A percentile compares a stretch with the other conserved stretches of the same genome.
These are phyloP conservation scores for Ormosia semicastrata DNA, from an alignment of 306 rosid species.

Conservation along the genomic window DNA sequence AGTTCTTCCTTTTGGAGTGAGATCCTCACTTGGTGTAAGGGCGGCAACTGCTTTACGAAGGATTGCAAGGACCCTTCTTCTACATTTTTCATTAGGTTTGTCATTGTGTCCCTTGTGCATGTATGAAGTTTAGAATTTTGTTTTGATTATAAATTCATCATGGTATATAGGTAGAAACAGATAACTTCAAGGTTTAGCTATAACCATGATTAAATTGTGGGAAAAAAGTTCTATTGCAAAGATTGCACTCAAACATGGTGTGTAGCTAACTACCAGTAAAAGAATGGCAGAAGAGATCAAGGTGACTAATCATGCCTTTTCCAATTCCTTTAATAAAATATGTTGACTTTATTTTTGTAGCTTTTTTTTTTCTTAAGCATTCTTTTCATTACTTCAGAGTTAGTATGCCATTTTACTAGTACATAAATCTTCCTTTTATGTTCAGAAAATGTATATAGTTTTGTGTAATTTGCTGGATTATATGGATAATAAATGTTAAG, in stretches of 20 bases:
- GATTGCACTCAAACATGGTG: slow-evolving; percentile 96
- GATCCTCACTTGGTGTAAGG: slow-evolving; percentile 63
- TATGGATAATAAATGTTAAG: not conserved
- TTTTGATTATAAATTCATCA: slow-evolving; percentile 24
- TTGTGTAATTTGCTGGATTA: not conserved
- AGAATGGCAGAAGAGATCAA: slow-evolving; percentile 98
- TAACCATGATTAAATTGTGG: slow-evolving; percentile 83
- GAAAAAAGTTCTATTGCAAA: slow-evolving; percentile 85
- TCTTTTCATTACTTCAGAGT: slow-evolving; percentile 12
- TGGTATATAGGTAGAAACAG: slow-evolving; percentile 75
- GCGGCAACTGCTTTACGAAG: slow-evolving; percentile 83
- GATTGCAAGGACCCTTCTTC: slow-evolving; percentile 91
- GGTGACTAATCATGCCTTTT: slow-evolving; percentile 50
- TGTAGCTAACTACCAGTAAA: slow-evolving; percentile 92
- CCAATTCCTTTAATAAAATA: slow-evolving; percentile 2
- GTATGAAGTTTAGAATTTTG: slow-evolving; percentile 11
- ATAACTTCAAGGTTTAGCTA: slow-evolving; percentile 91
- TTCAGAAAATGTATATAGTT: not conserved
- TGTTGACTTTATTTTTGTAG: slow-evolving; percentile 4
- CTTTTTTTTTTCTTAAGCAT: not conserved
- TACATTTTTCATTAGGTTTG: slow-evolving; percentile 93
- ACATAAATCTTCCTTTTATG: not conserved
- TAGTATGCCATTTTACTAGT: not conserved
- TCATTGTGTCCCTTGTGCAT: slow-evolving; percentile 11
- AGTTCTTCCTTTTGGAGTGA: slow-evolving; percentile 92